phyloP scores from a whole-genome alignment of 2,329 filamentous ascomycete genomes.

The Teratosphaeria epicoccoides region DNA sequence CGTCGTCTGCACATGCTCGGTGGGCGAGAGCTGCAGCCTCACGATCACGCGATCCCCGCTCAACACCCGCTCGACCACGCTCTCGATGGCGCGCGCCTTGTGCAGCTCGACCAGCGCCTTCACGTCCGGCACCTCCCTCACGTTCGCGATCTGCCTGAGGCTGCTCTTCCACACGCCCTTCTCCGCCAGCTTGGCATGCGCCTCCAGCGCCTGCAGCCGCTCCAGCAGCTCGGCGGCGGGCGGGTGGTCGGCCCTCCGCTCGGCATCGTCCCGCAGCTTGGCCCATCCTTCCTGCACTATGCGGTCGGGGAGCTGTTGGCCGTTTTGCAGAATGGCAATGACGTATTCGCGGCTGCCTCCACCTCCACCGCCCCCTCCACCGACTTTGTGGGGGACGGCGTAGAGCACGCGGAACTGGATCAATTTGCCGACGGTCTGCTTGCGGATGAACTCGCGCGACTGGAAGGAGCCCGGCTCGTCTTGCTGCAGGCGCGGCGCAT shows the following conservation, averaged over 20 bases:
- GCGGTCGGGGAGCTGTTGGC: slow-evolving; percentile 67
- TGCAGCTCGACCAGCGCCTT: slow-evolving; percentile 66
- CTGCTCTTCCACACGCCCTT: slow-evolving; percentile 72
- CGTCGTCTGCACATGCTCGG: slow-evolving; percentile 80
- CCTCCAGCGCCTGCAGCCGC: slow-evolving; percentile 65
- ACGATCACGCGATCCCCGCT: slow-evolving; percentile 84
- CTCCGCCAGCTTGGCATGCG: slow-evolving; percentile 62
- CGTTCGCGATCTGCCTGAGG: slow-evolving; percentile 58
- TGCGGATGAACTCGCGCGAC: slow-evolving; percentile 84
- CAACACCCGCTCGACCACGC: slow-evolving; percentile 78
- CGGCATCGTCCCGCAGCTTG: slow-evolving; percentile 88
- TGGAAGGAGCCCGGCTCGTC: slow-evolving; percentile 72
- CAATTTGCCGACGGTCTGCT: slow-evolving; percentile 72
- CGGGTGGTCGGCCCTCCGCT: slow-evolving; percentile 78
- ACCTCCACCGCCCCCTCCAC: slow-evolving; percentile 61
- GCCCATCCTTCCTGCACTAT: slow-evolving; percentile 82
- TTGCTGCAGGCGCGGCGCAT: slow-evolving; percentile 55
- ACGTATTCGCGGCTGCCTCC: slow-evolving; percentile 76
- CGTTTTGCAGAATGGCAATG: slow-evolving; percentile 63
- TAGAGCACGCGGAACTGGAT: slow-evolving; percentile 80
- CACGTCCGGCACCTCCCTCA: slow-evolving; percentile 69
- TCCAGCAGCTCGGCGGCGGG: slow-evolving; percentile 61
- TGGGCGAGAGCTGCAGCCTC: slow-evolving; percentile 67
- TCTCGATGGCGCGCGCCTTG: slow-evolving; percentile 74
- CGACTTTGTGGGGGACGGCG: slow-evolving; percentile 58